Evolutionary conservation across 352 stramenopile genomes (phyloP), one percentile per base, ranked within the genome.

Genomic region (Thalassiosira sp.): DNA sequence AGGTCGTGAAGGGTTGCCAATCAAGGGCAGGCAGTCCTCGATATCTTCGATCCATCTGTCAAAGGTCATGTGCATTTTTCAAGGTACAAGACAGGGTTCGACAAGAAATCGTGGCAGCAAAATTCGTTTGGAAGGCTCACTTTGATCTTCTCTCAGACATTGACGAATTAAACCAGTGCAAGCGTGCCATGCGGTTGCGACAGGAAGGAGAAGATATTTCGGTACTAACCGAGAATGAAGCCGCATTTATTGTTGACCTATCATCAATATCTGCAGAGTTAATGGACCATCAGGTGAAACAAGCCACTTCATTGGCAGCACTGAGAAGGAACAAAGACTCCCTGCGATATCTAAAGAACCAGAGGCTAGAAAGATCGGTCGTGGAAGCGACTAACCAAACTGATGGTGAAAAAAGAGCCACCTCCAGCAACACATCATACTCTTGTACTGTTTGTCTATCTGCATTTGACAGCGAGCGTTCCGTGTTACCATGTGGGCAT

Each of bases 401-500:
- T 42, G 33, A 28, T 22, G 43, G 27, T 18, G 13, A 48, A 59
- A 53, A 61, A 18, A 31, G 37, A 37, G 22, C 49, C 31, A 20
- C 11, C 10, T 7, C 42, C n/a, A 53, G 16, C 11, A 53, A 71
- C 10, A 42, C 52, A 64, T 3, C 58, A 86, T 24, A 76, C 27
- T 45, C 97, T 93, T 56, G 82, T 86, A 1, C 18, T 51, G 84
- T 98, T 18, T 97, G 94, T 70, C 81, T 96, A 1, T 86, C 94
- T 43, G 60, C 82, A 28, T 89, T 96, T 51, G 67, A 81, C 1
- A 75, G 82, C 15, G 87, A 91, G 18, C 84, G 89, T 33, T 88
- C 89, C 15, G 84, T 98, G 69, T 77, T 97, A 0, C 69, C 76
- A 22, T 98, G 95, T 66, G 95, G 94, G 0, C 95, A 98, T 81